These are phyloP conservation scores for Aurantiochytrium sp. DNA, from an alignment of 108 stramenopile genomes.

Conservation along the genomic window DNA sequence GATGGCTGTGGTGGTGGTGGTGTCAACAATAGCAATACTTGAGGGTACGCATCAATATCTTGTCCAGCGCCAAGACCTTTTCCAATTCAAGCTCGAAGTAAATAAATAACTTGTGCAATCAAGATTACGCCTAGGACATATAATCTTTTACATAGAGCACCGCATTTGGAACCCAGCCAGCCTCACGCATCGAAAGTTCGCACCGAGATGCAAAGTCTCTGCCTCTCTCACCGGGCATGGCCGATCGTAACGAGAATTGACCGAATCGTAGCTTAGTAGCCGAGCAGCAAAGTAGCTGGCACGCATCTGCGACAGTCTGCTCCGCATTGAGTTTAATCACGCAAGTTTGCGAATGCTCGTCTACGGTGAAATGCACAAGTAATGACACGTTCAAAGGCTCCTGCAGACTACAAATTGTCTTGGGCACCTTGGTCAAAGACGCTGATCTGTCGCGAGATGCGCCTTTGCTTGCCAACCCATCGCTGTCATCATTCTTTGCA, in stretches of 20 bases:
- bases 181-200: neutral
- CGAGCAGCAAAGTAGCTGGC: neutral
- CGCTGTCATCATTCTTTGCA: neutral
- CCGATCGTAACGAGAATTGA: neutral
- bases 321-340: neutral
- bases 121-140: no score
- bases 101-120: no score
- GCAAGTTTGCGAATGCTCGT: neutral
- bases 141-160: neutral
- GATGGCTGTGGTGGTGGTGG: no score
- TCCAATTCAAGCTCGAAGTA: no score
- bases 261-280: neutral
- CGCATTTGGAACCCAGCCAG: neutral
- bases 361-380: neutral
- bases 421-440: neutral
- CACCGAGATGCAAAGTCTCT: neutral
- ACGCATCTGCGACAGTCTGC: neutral
- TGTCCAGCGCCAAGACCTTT: no score
- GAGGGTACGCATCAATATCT: no score
- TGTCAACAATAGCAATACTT: no score
- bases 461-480: neutral
- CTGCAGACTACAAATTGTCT: neutral
- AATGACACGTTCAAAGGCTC: neutral
- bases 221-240: neutral
- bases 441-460: neutral